Evolutionary conservation across 139 green algal genomes (phyloP), one percentile per base, ranked within the genome.

Genomic region (Chlorella sorokiniana): DNA sequence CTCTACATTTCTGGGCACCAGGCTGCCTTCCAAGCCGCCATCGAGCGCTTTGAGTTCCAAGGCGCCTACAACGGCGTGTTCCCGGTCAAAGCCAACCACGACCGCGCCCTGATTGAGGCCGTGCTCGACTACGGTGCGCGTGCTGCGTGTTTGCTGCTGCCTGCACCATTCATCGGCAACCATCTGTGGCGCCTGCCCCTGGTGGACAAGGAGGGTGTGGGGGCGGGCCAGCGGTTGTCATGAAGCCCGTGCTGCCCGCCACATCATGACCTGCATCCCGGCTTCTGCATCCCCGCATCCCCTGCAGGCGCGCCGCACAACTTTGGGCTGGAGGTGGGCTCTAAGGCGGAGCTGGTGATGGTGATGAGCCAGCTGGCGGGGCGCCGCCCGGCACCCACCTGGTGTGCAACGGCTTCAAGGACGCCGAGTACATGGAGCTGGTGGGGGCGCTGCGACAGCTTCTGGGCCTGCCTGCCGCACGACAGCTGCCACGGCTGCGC

Each of bases 341-440:
- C 79, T 38, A 93, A 93, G 82, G 84, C 91, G n/a, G 91, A 94
- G 84, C 85, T 94, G 44, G 70, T 93, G 3, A 87, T 94, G 80
- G 91, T 84, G 48, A 83, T 92, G 70, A 59, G 44, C 42, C n/a
- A 74, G 42, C 56, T 84, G 67, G 67, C 69, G 62, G 68, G 78
- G 42, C 56, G 79, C n/a, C 71, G 77, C 54, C 78, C 35, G 81
- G 73, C 48, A 71, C 80, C 37, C 54, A 89, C 29, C 76, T 94
- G 22, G 79, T 94, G n/a, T 94, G 91, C 88, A 94, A 94, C 52
- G 91, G 91, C n/a, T 94, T 88, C 83, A 94, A 94, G 83, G 90
- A 95, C 42, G 70, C 69, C 1, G 87, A 82, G 11, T 94, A 94
- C 81, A 92, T 94, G 42, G 89, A 94, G 67, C 83, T 88, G 78